phyloP scores from a whole-genome alignment of 257 asterid genomes.

The Anisodus tanguticus region DNA sequence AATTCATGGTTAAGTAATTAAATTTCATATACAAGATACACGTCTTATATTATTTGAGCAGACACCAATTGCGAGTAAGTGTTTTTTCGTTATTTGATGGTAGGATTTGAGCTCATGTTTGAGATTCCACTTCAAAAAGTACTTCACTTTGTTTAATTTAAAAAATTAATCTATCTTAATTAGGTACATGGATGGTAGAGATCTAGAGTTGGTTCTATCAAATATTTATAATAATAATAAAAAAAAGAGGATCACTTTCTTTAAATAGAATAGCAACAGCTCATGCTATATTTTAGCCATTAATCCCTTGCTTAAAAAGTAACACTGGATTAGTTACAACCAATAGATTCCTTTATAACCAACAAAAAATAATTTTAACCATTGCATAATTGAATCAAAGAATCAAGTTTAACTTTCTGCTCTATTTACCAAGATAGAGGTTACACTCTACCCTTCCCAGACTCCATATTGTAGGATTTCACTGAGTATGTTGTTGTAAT shows the following conservation, averaged over 20 bases:
- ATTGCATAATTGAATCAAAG: constrained; percentile 43
- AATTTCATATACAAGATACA: not conserved
- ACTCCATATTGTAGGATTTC: too few species aligned
- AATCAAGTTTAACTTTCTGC: constrained; percentile 17
- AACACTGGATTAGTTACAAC: constrained; percentile 10
- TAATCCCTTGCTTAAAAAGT: constrained; percentile 1
- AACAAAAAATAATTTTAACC: constrained; percentile 35
- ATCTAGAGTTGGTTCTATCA: not conserved
- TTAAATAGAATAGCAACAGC: not conserved
- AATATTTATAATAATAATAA: not conserved
- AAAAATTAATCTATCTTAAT: too few species aligned
- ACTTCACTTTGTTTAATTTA: too few species aligned
- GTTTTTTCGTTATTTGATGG: not conserved
- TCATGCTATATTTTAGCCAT: not conserved
- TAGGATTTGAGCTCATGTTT: not conserved
- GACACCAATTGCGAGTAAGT: not conserved
- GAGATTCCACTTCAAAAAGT: not conserved
- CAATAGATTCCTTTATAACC: not conserved
- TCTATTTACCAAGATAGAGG: too few species aligned
- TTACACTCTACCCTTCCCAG: too few species aligned
- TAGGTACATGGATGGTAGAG: constrained; percentile 19
- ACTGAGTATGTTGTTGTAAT: not conserved
- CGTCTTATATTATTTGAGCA: not conserved
- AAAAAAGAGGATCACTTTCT: not conserved
- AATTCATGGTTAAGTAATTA: constrained; percentile 12